A percentile compares a stretch with the other conserved stretches of the same genome.
phyloP scores from a whole-genome alignment of 352 stramenopile genomes.

The Pythium plurisporium region DNA sequence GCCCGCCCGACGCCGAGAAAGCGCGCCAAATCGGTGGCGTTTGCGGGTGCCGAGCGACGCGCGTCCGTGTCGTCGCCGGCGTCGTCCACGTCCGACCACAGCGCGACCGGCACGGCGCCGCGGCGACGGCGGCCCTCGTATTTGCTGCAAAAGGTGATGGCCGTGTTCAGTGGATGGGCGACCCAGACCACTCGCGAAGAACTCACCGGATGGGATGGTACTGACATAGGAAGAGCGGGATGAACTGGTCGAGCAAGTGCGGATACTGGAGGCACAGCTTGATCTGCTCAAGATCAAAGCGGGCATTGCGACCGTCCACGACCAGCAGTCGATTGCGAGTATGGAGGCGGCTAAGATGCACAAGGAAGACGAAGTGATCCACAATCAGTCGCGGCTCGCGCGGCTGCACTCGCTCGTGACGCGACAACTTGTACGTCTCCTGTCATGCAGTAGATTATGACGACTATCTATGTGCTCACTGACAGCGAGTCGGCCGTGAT shows the following conservation, averaged over 20 bases:
- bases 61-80: background rate
- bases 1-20: background rate
- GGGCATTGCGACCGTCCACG: slow-evolving; percentile 1
- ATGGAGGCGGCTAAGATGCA: background rate
- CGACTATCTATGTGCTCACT: too few relatives aligned
- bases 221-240: slow-evolving; percentile 13
- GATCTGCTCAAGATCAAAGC: slow-evolving; percentile 18
- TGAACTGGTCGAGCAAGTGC: slow-evolving; percentile 1
- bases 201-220: too few relatives aligned
- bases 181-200: too few relatives aligned
- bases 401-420: slow-evolving; percentile 14
- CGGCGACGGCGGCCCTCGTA: slow-evolving; percentile 7
- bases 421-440: background rate
- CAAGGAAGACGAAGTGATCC: slow-evolving; percentile 7
- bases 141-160: slow-evolving; percentile 14
- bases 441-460: too few relatives aligned
- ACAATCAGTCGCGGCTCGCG: background rate
- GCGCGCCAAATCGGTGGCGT: slow-evolving; percentile 5
- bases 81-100: slow-evolving; percentile 1
- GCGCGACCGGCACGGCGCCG: background rate
- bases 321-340: slow-evolving; percentile 16
- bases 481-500: too few relatives aligned
- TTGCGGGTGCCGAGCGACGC: background rate
- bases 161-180: background rate
- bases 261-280: slow-evolving; percentile 1